Evolutionary conservation across 1,284 basidiomycete species (phyloP).

Genomic region (Malassezia arunalokei): DNA sequence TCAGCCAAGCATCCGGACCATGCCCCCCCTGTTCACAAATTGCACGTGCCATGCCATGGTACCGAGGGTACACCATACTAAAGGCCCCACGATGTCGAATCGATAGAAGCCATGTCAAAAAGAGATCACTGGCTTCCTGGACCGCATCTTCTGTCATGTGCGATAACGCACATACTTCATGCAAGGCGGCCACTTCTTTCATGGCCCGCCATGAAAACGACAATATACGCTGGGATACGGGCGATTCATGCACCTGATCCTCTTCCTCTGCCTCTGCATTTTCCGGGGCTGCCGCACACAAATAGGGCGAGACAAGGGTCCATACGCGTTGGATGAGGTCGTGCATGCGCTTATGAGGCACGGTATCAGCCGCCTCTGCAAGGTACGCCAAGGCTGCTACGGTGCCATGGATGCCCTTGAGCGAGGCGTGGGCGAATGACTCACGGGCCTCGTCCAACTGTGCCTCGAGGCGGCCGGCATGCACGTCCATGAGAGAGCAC

Average conservation of each 20-base stretch:
- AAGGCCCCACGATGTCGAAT: slow-evolving; percentile 47
- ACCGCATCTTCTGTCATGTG: not conserved
- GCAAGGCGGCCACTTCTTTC: slow-evolving; percentile 46
- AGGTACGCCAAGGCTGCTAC: slow-evolving; percentile 43
- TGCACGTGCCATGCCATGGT: slow-evolving; percentile 29
- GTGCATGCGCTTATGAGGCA: not conserved
- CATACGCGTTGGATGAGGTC: slow-evolving; percentile 33
- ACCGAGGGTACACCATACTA: slow-evolving; percentile 45
- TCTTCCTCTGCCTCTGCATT: slow-evolving; percentile 13
- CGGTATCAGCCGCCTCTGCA: slow-evolving; percentile 18
- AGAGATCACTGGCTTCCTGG: slow-evolving; percentile 30
- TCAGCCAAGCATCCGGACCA: slow-evolving; percentile 38
- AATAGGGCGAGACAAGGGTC: slow-evolving; percentile 36
- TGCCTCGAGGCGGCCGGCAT: slow-evolving; percentile 28
- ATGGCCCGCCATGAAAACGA: slow-evolving; percentile 47
- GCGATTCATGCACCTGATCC: slow-evolving; percentile 21
- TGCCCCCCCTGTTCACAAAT: slow-evolving; percentile 16
- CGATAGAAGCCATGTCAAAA: slow-evolving; percentile 41
- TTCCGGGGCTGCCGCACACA: slow-evolving; percentile 44
- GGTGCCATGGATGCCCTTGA: slow-evolving; percentile 42
- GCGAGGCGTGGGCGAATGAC: slow-evolving; percentile 1
- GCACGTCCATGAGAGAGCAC: not conserved
- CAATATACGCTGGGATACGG: slow-evolving; percentile 42
- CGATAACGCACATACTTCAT: slow-evolving; percentile 24
- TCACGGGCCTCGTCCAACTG: slow-evolving; percentile 21